Percentiles rank a stretch among this genome's conserved stretches.
These are phyloP conservation scores for Sparassis latifolia DNA, from an alignment of 1,284 basidiomycete genomes.

Conservation along the genomic window DNA sequence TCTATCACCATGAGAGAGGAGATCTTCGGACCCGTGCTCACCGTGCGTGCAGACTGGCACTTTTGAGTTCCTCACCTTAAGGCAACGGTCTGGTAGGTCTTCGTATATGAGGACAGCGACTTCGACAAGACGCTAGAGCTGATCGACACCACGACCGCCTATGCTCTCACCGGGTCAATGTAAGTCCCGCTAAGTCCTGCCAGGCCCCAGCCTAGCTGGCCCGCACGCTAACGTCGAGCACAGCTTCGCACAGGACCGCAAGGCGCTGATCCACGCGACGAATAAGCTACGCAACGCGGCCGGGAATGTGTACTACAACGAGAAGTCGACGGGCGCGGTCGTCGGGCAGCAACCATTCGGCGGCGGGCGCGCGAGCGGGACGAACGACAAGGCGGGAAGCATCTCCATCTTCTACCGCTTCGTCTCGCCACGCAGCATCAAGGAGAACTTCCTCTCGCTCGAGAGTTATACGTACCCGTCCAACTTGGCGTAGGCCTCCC, in stretches of 20 bases:
- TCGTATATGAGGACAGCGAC: slow-evolving; percentile 80
- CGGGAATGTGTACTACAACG: slow-evolving; percentile 92
- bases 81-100: slow-evolving; percentile 43
- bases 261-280: slow-evolving; percentile 69
- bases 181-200: slow-evolving; percentile 31
- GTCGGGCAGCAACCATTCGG: slow-evolving; percentile 98
- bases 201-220: too few species aligned
- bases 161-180: slow-evolving; percentile 90
- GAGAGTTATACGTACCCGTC: slow-evolving; percentile 81
- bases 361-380: slow-evolving; percentile 88
- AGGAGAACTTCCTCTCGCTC: slow-evolving; percentile 87
- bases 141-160: slow-evolving; percentile 83
- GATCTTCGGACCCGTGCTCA: slow-evolving; percentile 96
- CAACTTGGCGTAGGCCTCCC: slow-evolving; percentile 54
- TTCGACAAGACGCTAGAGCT: slow-evolving; percentile 83
- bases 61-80: too few species aligned
- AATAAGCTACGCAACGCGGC: slow-evolving; percentile 81
- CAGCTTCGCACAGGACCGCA: slow-evolving; percentile 80
- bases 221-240: not conserved
- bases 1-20: slow-evolving; percentile 92
- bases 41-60: slow-evolving; percentile 41
- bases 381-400: slow-evolving; percentile 97
- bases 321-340: slow-evolving; percentile 94
- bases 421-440: slow-evolving; percentile 88
- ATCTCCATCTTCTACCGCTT: slow-evolving; percentile 89